Evolutionary conservation across 2,329 filamentous ascomycete genomes (phyloP).

Genomic region (Aspergillus alliaceus): DNA sequence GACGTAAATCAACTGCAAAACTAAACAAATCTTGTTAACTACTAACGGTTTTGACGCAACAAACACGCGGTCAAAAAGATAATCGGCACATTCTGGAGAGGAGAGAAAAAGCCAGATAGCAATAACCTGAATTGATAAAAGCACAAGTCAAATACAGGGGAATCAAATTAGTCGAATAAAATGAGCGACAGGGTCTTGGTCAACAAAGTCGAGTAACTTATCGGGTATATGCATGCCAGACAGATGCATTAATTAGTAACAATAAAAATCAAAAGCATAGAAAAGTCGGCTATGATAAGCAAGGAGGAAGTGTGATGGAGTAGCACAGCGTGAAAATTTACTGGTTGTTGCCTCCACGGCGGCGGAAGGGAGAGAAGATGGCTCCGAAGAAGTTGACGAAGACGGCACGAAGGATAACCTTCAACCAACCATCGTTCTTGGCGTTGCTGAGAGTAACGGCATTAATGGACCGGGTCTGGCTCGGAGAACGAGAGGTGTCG

Average conservation of each 20-base stretch:
- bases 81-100: conserved; percentile 18
- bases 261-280: conserved; percentile 33
- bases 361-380: conserved; percentile 41
- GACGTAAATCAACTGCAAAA: conserved; percentile 2
- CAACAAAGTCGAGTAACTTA: conserved; percentile 18
- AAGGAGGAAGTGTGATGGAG: conserved; percentile 14
- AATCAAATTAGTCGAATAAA: conserved; percentile 28
- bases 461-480: conserved; percentile 40
- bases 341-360: conserved; percentile 30
- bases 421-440: conserved; percentile 42
- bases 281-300: conserved; percentile 24
- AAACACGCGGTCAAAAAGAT: not conserved
- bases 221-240: conserved; percentile 30
- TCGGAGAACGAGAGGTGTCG: conserved; percentile 31
- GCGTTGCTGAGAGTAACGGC: conserved; percentile 39
- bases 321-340: conserved; percentile 16
- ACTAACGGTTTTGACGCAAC: conserved; percentile 1
- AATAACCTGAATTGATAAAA: conserved; percentile 8
- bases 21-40: conserved; percentile 5
- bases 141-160: conserved; percentile 37
- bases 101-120: conserved; percentile 15
- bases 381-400: conserved; percentile 42
- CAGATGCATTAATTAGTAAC: conserved; percentile 29
- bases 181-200: conserved; percentile 19
- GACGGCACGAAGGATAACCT: conserved; percentile 40